Conservation (phyloP, 2,329 filamentous ascomycete genomes). For the Trichoderma sp. region DNA sequence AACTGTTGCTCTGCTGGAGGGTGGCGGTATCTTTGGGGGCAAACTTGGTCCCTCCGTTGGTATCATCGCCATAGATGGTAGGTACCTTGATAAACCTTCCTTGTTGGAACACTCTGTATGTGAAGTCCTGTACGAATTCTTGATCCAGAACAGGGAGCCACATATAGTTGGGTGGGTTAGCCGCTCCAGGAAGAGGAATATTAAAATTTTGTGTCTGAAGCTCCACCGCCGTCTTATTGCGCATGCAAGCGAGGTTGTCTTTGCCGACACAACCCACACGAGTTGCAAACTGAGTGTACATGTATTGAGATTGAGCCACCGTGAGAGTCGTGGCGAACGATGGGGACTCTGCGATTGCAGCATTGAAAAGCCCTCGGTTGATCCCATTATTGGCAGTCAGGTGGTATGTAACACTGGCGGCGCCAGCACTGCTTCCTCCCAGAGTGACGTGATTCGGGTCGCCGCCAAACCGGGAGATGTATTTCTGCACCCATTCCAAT, state of each 20-base stretch:
- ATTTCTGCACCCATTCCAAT: slow-evolving; percentile 65
- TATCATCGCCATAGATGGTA: slow-evolving; percentile 45
- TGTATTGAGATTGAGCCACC: slow-evolving; percentile 48
- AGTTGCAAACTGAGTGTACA: slow-evolving; percentile 49
- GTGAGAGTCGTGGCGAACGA: slow-evolving; percentile 51
- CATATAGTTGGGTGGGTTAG: slow-evolving; percentile 46
- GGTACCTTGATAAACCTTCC: slow-evolving; percentile 56
- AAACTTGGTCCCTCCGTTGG: slow-evolving; percentile 40
- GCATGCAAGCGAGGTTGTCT: slow-evolving; percentile 47
- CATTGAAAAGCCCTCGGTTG: slow-evolving; percentile 50
- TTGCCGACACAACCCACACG: slow-evolving; percentile 41
- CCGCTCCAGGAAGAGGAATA: slow-evolving; percentile 32
- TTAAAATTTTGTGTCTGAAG: slow-evolving; percentile 44
- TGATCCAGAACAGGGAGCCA: slow-evolving; percentile 56
- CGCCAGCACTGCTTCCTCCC: slow-evolving; percentile 68
- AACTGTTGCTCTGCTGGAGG: slow-evolving; percentile 33
- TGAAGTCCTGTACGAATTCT: slow-evolving; percentile 49
- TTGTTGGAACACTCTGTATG: slow-evolving; percentile 47
- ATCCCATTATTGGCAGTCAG: slow-evolving; percentile 55
- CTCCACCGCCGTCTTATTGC: slow-evolving; percentile 39
- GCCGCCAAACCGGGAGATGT: slow-evolving; percentile 68
- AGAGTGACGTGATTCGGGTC: slow-evolving; percentile 66
- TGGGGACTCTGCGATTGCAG: slow-evolving; percentile 49
- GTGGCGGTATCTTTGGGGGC: slow-evolving; percentile 34
- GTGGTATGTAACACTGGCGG: slow-evolving; percentile 62